These are phyloP conservation scores for Trypanosoma grayi DNA, from an alignment of 208 protist genomes.

Conservation along the genomic window DNA sequence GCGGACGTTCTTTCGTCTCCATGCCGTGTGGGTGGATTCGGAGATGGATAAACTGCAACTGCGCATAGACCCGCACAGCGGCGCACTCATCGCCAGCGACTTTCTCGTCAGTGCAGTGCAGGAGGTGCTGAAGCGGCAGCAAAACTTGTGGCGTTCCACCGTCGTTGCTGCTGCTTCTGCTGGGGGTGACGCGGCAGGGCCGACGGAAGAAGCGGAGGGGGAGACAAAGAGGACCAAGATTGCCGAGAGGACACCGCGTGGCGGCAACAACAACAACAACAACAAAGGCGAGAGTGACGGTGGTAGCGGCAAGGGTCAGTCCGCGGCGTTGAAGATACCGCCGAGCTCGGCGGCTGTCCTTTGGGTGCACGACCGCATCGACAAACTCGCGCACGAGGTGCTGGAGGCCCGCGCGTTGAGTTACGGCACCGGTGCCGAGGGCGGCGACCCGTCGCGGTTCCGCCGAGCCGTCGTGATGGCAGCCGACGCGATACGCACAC, in stretches of 20 bases:
- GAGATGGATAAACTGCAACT: conserved; percentile 73
- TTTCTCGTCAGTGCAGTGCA: conserved; percentile 68
- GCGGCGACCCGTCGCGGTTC: conserved; percentile 74
- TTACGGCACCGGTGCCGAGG: conserved; percentile 74
- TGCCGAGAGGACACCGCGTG: background rate
- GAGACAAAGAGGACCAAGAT: background rate
- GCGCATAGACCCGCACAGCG: conserved; percentile 51
- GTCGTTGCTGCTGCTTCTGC: background rate
- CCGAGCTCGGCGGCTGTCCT: conserved; percentile 72
- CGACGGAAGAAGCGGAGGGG: background rate
- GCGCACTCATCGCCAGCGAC: conserved; percentile 64
- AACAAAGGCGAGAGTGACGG: background rate
- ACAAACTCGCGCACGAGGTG: conserved; percentile 68
- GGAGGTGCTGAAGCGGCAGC: conserved; percentile 59
- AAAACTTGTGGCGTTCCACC: conserved; percentile 44
- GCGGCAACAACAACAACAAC: background rate
- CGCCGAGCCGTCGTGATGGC: conserved; percentile 64
- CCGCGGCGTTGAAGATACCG: conserved; percentile 29
- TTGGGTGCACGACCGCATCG: conserved; percentile 70
- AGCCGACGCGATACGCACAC: conserved; percentile 50
- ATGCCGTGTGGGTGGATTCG: conserved; percentile 64
- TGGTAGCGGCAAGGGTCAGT: background rate
- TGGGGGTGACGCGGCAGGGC: background rate
- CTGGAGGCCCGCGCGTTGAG: conserved; percentile 67
- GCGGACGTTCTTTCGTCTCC: conserved; percentile 52